phyloP scores from a whole-genome alignment of 2,329 filamentous ascomycete species.

The Alternaria hordeiaustralica region DNA sequence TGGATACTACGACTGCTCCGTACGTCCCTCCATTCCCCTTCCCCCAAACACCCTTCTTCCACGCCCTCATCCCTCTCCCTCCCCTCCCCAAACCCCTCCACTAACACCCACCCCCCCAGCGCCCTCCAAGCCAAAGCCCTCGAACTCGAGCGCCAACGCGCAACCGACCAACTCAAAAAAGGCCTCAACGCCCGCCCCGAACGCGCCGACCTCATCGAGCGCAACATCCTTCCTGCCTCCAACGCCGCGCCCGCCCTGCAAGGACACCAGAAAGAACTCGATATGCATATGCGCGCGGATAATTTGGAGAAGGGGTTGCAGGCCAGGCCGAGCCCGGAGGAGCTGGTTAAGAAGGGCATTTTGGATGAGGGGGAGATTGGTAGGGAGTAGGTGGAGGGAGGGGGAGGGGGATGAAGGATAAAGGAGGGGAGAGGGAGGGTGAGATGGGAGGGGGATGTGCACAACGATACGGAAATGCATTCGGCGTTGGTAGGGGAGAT shows the following conservation, averaged over 20 bases:
- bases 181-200: conserved; percentile 69
- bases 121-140: conserved; percentile 67
- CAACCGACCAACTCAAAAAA: conserved; percentile 69
- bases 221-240: conserved; percentile 84
- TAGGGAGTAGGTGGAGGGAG: conserved; percentile 22
- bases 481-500: neutral
- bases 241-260: conserved; percentile 79
- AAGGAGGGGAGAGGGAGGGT: no score
- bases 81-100: no score
- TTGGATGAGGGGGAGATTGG: conserved; percentile 57
- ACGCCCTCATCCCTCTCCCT: no score
- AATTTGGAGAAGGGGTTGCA: conserved; percentile 86
- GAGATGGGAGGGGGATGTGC: neutral
- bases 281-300: conserved; percentile 87
- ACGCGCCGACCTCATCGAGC: conserved; percentile 78
- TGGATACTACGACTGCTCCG: conserved; percentile 72
- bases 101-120: conserved; percentile 41
- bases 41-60: no score
- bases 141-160: conserved; percentile 70
- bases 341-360: conserved; percentile 80
- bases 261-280: conserved; percentile 82
- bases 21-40: no score
- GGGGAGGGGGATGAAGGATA: no score
- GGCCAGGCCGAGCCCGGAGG: conserved; percentile 75
- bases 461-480: neutral